phyloP scores from a whole-genome alignment of 768 basidiomycete species.

The Podaxis sp. region DNA sequence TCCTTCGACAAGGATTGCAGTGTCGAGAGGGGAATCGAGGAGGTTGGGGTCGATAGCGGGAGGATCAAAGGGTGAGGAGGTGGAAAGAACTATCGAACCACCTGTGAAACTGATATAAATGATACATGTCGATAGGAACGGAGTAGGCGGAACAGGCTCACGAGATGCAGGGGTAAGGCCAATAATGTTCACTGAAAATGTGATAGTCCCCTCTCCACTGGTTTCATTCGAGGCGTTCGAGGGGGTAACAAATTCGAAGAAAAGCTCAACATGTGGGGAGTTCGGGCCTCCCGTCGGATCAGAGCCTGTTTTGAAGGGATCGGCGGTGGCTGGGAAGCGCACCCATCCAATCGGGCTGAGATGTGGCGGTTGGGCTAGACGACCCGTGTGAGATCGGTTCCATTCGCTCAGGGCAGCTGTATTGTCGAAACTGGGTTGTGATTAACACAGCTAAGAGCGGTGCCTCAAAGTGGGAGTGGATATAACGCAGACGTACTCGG shows the following conservation, averaged over 20 bases:
- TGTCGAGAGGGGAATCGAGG: background rate
- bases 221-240: background rate
- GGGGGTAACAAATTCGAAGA: background rate
- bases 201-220: no score
- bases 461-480: background rate
- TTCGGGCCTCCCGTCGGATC: slow-evolving; percentile 11
- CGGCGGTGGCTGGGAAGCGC: slow-evolving; percentile 10
- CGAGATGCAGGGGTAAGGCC: background rate
- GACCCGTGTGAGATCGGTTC: slow-evolving; percentile 1
- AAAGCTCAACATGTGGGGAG: background rate
- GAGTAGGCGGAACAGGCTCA: background rate
- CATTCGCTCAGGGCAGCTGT: background rate
- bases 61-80: slow-evolving; percentile 12
- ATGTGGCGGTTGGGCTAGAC: background rate
- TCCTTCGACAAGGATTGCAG: slow-evolving; percentile 1
- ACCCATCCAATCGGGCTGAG: slow-evolving; percentile 9
- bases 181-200: background rate
- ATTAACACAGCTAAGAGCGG: background rate
- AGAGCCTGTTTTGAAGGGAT: slow-evolving; percentile 2
- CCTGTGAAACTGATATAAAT: slow-evolving; percentile 5
- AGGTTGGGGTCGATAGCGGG: slow-evolving; percentile 16
- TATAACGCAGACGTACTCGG: background rate
- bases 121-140: background rate
- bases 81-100: slow-evolving; percentile 15
- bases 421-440: background rate